Evolutionary conservation across 441 rosid genomes (phyloP).

Genomic region (Erysimum cheiri): DNA sequence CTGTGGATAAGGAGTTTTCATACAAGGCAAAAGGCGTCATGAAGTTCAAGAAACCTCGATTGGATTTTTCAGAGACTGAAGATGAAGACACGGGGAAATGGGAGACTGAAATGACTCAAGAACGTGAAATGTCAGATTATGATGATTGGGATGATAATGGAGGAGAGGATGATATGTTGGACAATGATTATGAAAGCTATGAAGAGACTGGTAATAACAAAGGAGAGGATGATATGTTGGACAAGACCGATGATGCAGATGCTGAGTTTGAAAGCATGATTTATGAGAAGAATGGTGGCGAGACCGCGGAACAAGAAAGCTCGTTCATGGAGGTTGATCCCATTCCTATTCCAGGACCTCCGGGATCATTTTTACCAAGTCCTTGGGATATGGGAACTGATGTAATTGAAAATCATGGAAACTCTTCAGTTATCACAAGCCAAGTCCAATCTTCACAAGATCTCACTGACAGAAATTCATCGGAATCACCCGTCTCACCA

Average conservation of each 20-base stretch:
- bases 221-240: slow-evolving; percentile 42
- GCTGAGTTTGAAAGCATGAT: slow-evolving; percentile 50
- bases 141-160: slow-evolving; percentile 44
- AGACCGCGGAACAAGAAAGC: slow-evolving; percentile 49
- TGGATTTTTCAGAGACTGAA: slow-evolving; percentile 46
- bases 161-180: not conserved
- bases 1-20: slow-evolving; percentile 44
- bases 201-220: slow-evolving; percentile 42
- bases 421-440: slow-evolving; percentile 76
- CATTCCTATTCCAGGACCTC: slow-evolving; percentile 97
- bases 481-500: slow-evolving; percentile 79
- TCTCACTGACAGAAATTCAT: slow-evolving; percentile 64
- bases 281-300: slow-evolving; percentile 40
- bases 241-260: slow-evolving; percentile 40
- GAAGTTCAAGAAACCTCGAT: slow-evolving; percentile 44
- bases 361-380: slow-evolving; percentile 94
- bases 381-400: slow-evolving; percentile 72
- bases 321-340: slow-evolving; percentile 84
- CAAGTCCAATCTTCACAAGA: slow-evolving; percentile 76
- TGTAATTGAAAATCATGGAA: slow-evolving; percentile 82
- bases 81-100: slow-evolving; percentile 49
- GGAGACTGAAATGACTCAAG: slow-evolving; percentile 55
- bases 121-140: slow-evolving; percentile 45
- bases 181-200: slow-evolving; percentile 36
- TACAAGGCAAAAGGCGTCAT: slow-evolving; percentile 41